phyloP scores from a whole-genome alignment of 139 green algal genomes.

The Penium margaritaceum region DNA sequence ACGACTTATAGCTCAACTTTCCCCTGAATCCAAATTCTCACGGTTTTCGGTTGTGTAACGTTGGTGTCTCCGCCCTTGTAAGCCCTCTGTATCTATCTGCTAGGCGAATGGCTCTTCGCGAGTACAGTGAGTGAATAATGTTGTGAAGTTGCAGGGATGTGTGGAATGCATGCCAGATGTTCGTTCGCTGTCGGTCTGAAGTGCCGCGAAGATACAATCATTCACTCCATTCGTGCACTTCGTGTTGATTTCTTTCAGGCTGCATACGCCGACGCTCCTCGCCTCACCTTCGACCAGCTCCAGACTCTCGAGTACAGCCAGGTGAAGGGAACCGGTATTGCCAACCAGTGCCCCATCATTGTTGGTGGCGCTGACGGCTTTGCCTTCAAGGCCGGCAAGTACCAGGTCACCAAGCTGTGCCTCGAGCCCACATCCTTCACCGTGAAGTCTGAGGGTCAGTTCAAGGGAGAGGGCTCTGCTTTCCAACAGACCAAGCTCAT shows the following conservation, averaged over 20 bases:
- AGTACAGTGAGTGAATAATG: too few relatives aligned
- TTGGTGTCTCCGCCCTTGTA: too few relatives aligned
- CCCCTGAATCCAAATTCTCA: too few relatives aligned
- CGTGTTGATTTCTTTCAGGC: not conserved
- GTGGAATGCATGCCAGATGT: too few relatives aligned
- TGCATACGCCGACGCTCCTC: not conserved
- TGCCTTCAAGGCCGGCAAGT: slow-evolving; percentile 59
- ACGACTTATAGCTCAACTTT: too few relatives aligned
- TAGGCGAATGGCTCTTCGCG: too few relatives aligned
- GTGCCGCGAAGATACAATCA: too few relatives aligned
- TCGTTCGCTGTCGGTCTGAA: too few relatives aligned
- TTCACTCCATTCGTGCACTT: too few relatives aligned
- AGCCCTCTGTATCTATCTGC: too few relatives aligned
- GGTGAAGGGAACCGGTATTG: slow-evolving; percentile 93
- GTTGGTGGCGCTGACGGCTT: slow-evolving; percentile 38
- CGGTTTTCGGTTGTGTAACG: too few relatives aligned
- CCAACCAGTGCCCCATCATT: slow-evolving; percentile 96
- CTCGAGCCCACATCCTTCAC: slow-evolving; percentile 88
- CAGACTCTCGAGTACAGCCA: slow-evolving; percentile 94
- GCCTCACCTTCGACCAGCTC: slow-evolving; percentile 87
- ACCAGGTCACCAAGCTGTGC: slow-evolving; percentile 93
- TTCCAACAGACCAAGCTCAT: slow-evolving; percentile 96
- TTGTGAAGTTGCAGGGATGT: too few relatives aligned
- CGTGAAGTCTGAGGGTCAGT: slow-evolving; percentile 53
- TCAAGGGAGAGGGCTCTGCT: slow-evolving; percentile 20